A percentile compares a stretch with the other conserved stretches of the same genome.
phyloP scores from a whole-genome alignment of 371 early-diverging fungal species.

The Mortierella sp. region DNA sequence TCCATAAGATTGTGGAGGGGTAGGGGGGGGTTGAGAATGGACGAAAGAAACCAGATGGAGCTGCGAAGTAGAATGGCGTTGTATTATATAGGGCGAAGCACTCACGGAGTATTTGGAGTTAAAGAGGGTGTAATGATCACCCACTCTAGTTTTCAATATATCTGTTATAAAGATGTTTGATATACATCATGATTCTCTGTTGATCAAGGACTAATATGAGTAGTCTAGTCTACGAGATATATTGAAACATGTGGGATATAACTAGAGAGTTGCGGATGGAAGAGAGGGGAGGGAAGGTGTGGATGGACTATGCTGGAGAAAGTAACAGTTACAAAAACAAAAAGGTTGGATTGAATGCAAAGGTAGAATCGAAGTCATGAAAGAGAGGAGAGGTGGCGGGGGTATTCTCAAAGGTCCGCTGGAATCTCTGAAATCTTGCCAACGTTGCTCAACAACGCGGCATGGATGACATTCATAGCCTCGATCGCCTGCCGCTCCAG shows the following conservation, averaged over 20 bases:
- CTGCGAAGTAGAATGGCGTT: too few relatives aligned
- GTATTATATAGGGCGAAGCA: too few relatives aligned
- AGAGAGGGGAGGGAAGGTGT: neutral
- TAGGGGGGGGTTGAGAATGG: too few relatives aligned
- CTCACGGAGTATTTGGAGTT: too few relatives aligned
- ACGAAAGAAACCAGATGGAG: too few relatives aligned
- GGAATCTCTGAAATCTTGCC: conserved; percentile 1
- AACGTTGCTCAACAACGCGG: conserved; percentile 64
- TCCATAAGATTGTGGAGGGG: too few relatives aligned
- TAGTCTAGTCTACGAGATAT: neutral
- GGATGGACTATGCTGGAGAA: neutral
- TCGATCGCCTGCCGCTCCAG: conserved; percentile 71
- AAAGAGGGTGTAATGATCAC: too few relatives aligned
- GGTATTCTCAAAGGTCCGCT: neutral
- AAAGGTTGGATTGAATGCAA: neutral
- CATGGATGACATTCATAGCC: conserved; percentile 93
- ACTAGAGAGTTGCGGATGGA: neutral
- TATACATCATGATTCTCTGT: too few relatives aligned
- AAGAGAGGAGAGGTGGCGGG: neutral
- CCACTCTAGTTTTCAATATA: neutral
- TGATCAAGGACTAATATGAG: neutral
- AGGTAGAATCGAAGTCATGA: neutral
- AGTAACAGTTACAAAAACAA: neutral
- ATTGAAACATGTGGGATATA: neutral
- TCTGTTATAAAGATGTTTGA: too few relatives aligned